Evolutionary conservation across 129 eudicot genomes (phyloP), one percentile per base, ranked within the genome.

Genomic region (Flaveria linearis): DNA sequence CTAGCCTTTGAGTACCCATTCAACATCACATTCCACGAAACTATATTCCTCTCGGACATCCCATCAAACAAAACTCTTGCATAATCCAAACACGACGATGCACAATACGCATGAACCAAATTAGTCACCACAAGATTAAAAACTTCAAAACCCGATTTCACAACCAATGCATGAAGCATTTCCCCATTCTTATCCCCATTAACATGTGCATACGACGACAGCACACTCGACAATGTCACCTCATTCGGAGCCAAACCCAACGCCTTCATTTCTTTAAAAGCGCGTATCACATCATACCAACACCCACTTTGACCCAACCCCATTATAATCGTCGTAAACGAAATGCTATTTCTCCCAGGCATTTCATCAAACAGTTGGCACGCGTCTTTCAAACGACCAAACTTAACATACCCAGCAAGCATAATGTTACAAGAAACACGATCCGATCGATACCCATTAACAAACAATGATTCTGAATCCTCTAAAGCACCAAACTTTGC

Each of bases 11-110:
- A 80, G 71, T 90, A 93, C 9, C 98, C 96, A 86, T 93, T 93
- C 72, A 93, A 56, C 98, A 93, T 93, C 9, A 93, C 91, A 82
- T 93, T 93, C 97, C 96, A 87, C 0, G 96, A 17, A 81, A 93
- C 96, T 14, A 88, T 66, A 72, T 93, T 93, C 82, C 71, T 84
- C 23, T 88, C 96, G 0, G 81, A 69, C 90, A 93, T 93, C 73
- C 84, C 87, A 79, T 84, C 84, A 52, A 93, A 91, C 71, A 93
- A n/a, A 52, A 72, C 33, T 72, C 83, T 74, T 1, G 88, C 98
- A 72, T 86, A 88, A 68, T 55, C 70, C 66, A 93, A 85, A 77
- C 84, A 76, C 20, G 80, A 84, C 81, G 76, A 68, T 36, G 80
- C 55, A 61, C 93, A 91, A 77, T 93, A 93, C 76, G 91, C 45